Conservation (phyloP, 495 filamentous ascomycete genomes). For the Mycothermus thermophilus region DNA sequence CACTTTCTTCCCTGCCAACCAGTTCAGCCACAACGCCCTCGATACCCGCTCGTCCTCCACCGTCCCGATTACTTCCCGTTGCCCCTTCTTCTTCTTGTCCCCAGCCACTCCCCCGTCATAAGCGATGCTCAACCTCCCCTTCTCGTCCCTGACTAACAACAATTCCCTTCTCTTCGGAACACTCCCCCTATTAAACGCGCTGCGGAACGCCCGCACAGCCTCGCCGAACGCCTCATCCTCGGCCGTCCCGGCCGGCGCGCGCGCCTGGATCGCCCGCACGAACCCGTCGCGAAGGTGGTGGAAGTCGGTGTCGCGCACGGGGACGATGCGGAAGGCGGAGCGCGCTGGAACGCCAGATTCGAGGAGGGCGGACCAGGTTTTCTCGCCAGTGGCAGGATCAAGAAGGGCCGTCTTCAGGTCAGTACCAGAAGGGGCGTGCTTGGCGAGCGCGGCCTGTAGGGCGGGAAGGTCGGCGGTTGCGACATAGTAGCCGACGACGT, state of each 20-base stretch:
- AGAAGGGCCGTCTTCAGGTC: constrained; percentile 56
- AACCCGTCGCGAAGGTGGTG: constrained; percentile 82
- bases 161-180: constrained; percentile 65
- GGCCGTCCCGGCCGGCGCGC: constrained; percentile 42
- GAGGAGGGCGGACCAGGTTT: constrained; percentile 60
- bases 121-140: constrained; percentile 52
- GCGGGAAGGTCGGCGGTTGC: constrained; percentile 59
- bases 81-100: constrained; percentile 28
- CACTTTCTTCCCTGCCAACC: constrained; percentile 74
- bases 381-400: constrained; percentile 50
- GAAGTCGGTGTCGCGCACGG: constrained; percentile 81
- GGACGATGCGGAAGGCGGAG: constrained; percentile 65
- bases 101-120: constrained; percentile 51
- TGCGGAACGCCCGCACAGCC: constrained; percentile 61
- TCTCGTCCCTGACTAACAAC: constrained; percentile 51
- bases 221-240: constrained; percentile 57
- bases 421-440: constrained; percentile 51
- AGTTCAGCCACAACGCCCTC: constrained; percentile 76
- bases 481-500: constrained; percentile 84
- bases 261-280: constrained; percentile 65
- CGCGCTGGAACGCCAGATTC: constrained; percentile 44
- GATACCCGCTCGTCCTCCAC: constrained; percentile 68
- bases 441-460: constrained; percentile 32
- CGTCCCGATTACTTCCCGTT: constrained; percentile 42
- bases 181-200: constrained; percentile 57